phyloP scores from a whole-genome alignment of 2,329 filamentous ascomycete species.

The Alternaria sp. region DNA sequence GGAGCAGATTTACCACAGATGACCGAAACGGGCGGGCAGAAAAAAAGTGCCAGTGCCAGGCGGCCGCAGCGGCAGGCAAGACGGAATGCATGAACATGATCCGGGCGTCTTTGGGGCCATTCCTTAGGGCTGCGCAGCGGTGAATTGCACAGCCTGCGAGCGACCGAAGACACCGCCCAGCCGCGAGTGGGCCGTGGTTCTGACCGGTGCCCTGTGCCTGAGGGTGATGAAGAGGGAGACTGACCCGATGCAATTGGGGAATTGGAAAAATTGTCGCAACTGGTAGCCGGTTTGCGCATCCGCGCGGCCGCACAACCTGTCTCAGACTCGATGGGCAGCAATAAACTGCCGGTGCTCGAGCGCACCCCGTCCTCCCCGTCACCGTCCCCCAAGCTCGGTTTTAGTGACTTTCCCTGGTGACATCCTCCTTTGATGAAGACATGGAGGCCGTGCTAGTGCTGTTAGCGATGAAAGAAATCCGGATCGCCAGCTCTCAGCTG shows the following conservation, averaged over 20 bases:
- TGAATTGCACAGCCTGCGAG: conserved; percentile 45
- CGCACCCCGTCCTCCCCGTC: conserved; percentile 4
- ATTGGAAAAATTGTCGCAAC: conserved; percentile 10
- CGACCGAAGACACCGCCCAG: conserved; percentile 19
- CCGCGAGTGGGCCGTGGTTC: conserved; percentile 29
- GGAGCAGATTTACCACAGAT: conserved; percentile 19
- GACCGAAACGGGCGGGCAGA: conserved; percentile 16
- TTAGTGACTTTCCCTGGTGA: not conserved
- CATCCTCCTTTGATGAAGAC: not conserved
- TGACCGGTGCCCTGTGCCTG: conserved; percentile 37
- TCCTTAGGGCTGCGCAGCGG: conserved; percentile 25
- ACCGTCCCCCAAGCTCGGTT: not conserved
- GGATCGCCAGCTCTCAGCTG: conserved; percentile 9
- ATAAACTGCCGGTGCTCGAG: conserved; percentile 25
- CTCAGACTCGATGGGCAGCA: conserved; percentile 35
- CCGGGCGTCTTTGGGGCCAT: conserved; percentile 31
- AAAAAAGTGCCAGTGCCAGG: conserved; percentile 28
- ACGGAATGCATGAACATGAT: conserved; percentile 31
- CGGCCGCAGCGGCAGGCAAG: conserved; percentile 31
- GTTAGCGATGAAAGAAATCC: not conserved
- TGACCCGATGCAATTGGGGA: conserved; percentile 13
- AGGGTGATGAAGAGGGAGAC: conserved; percentile 15
- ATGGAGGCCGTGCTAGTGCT: not conserved
- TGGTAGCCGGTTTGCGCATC: conserved; percentile 6
- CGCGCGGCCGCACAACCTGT: conserved; percentile 22